Evolutionary conservation across 2,329 filamentous ascomycete species (phyloP).

Genomic region (Cadophora sp.): DNA sequence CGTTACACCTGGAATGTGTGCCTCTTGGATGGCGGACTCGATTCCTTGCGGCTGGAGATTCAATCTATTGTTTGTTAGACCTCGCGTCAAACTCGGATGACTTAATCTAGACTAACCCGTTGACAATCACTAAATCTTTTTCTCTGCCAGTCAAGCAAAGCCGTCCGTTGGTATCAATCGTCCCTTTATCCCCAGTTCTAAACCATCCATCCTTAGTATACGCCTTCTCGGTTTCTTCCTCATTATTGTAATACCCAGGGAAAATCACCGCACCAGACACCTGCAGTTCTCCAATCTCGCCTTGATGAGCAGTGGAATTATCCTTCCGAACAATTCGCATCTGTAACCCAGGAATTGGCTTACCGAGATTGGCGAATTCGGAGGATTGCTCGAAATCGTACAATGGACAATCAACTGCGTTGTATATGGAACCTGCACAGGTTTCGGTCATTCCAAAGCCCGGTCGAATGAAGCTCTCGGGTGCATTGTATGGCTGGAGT

Average conservation of each 20-base stretch:
- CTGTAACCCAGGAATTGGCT: conserved; percentile 48
- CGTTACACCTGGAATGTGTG: conserved; percentile 37
- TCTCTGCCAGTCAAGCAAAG: conserved; percentile 48
- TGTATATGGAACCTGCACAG: conserved; percentile 56
- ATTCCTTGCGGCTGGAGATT: conserved; percentile 51
- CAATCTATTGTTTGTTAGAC: conserved; percentile 50
- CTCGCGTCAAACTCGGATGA: background rate
- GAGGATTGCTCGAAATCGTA: conserved; percentile 46
- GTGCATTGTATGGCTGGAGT: conserved; percentile 46
- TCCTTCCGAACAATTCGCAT: conserved; percentile 47
- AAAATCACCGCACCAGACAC: conserved; percentile 63
- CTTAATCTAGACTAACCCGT: conserved; percentile 44
- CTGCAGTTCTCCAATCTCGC: conserved; percentile 46
- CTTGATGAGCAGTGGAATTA: conserved; percentile 19
- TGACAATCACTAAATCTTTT: conserved; percentile 55
- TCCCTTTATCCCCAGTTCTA: conserved; percentile 49
- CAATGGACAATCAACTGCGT: conserved; percentile 49
- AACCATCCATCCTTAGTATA: conserved; percentile 59
- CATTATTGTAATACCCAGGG: conserved; percentile 53
- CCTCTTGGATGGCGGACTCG: conserved; percentile 49
- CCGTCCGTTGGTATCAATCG: conserved; percentile 46
- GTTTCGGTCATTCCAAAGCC: conserved; percentile 61
- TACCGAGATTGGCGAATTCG: conserved; percentile 50
- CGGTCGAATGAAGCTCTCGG: conserved; percentile 47
- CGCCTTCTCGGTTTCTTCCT: conserved; percentile 60